Base-by-base conservation (phyloP, 768 basidiomycete species). In the Leucosporidium scottii region DNA sequence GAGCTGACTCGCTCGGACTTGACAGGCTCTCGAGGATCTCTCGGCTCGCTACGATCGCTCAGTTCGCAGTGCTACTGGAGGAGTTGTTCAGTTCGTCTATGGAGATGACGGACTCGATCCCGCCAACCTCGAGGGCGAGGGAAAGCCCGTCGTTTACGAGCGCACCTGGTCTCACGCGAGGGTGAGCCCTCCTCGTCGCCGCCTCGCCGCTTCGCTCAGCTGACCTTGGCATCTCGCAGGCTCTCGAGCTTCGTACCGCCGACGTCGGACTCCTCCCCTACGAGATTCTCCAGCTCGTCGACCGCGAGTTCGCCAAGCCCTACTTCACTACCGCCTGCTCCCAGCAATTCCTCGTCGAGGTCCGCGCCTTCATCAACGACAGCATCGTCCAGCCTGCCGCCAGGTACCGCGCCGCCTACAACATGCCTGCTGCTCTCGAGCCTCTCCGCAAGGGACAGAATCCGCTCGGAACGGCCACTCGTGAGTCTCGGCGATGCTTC, bases 91-190 rank as follows among this genome's bases (percentile, higher is more conserved):
- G 76, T 99, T 99, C 80, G 83, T 83, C 36, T 99, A 96, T 73
- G 96, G 96, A 39, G 93, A 96, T 74, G 96, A 99, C 76, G 93
- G 92, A 60, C 82, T 99, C 44, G 96, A 99, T 78, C 96, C 96
- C 1, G 93, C 92, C 56, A 92, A 90, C 74, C 82, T 98, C 34
- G 96, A 98, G 79, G 93, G 93, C 48, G 96, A 97, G 73, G 90
- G 90, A 13, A 89, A 90, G 71, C 96, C 96, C 3, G 84, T 97
- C 65, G 93, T 96, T 71, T 89, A 92, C 69, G 83, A 85, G 57
- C 84, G 96, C 59, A 87, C 90, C 31, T 90, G 93, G 87, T 85
- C 80, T 48, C 93, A 96, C 79, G 65, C 81, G 82, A 75, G 91
- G 90, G 76, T 74, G 83, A 66, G 36, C 12, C 48, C 49, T 36